phyloP scores from a whole-genome alignment of 805 yeast genomes.

The Yamadazyma takamatsuzukensis region DNA sequence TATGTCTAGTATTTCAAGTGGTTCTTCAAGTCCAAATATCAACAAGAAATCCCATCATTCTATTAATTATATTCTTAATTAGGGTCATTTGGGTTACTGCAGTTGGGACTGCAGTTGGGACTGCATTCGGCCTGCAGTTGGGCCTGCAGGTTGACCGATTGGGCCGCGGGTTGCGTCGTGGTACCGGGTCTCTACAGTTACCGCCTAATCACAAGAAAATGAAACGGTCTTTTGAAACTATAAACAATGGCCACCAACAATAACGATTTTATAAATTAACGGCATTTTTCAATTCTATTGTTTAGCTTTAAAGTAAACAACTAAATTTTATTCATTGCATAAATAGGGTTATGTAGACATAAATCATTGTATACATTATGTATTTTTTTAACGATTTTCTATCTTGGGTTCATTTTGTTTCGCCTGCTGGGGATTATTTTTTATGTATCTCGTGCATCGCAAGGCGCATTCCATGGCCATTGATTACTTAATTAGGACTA shows the following conservation, averaged over 20 bases:
- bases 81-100: conserved; percentile 1
- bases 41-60: conserved; percentile 25
- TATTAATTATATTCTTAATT: conserved; percentile 25
- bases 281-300: not conserved
- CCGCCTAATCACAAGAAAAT: too few relatives aligned
- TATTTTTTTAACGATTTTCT: conserved; percentile 2
- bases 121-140: too few relatives aligned
- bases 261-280: not conserved
- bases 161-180: too few relatives aligned
- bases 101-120: too few relatives aligned
- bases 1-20: conserved; percentile 2
- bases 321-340: conserved; percentile 1
- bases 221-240: too few relatives aligned
- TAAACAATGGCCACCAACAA: too few relatives aligned
- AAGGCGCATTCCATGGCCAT: too few relatives aligned
- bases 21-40: conserved; percentile 1
- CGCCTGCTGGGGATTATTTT: not conserved
- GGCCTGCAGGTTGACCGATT: too few relatives aligned
- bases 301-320: not conserved
- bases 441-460: conserved; percentile 2
- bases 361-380: not conserved
- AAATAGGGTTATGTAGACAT: not conserved
- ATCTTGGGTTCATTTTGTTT: not conserved
- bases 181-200: too few relatives aligned
- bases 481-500: too few relatives aligned